Base-by-base conservation (phyloP, 176 grass and related monocot species). In the Phragmites australis region DNA sequence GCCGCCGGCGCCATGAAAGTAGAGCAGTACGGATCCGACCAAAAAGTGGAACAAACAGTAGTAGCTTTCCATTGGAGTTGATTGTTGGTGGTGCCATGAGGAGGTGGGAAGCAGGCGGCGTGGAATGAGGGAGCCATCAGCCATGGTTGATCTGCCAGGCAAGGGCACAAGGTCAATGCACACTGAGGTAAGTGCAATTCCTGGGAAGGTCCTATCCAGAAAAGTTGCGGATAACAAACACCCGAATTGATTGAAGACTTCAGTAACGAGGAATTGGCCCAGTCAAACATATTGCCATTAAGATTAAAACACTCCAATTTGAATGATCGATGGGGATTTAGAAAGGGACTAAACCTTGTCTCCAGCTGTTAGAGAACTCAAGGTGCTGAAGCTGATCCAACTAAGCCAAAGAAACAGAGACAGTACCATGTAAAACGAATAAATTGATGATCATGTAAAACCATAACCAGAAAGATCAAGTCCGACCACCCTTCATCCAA, bases 51-150 rank as follows among this genome's bases (percentile, higher is more conserved):
- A 3, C 15, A 77, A 30, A 18, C 14, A 70, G 80, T 12, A 78
- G 85, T 47, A 77, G 78, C 51, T 39, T 71, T 60, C 57, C 74
- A 77, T 74, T 21, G n/a, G n/a, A n/a, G n/a, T n/a, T n/a, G n/a
- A n/a, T n/a, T n/a, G n/a, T n/a, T n/a, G n/a, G n/a, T n/a, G n/a
- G n/a, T 25, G 23, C 16, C 37, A 62, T 56, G n/a, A 56, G 22
- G 53, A 56, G n/a, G 12, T 49, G 47, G 47, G 47, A 25, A 26
- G 54, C 8, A 56, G n/a, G n/a, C 19, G 23, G n/a, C 10, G n/a
- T 56, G n/a, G 54, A 56, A 26, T 0, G 2, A 55, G 8, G 54
- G 54, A 56, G n/a, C 54, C 11, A 56, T 25, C 54, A 56, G n/a
- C 22, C n/a, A 40, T 65, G 61, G 32, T 65, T 65, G 32, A 39